A percentile compares a stretch with the other conserved stretches of the same genome.
phyloP scores from a whole-genome alignment of 768 basidiomycete genomes.

The Thelephora ganbajun region DNA sequence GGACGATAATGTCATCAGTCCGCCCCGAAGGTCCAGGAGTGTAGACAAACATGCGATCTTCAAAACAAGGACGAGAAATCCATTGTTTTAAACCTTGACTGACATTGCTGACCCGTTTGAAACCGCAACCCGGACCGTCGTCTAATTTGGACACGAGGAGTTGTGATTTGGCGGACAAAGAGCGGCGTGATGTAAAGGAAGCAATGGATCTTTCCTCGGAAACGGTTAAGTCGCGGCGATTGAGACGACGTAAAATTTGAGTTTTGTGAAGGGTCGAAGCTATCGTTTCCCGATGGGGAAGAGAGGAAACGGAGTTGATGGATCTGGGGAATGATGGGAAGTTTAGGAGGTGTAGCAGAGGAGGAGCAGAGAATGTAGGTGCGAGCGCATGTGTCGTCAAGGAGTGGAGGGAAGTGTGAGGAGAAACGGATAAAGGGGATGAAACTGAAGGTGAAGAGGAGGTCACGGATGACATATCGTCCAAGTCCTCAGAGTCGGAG shows the following conservation, averaged over 20 bases:
- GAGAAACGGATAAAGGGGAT: slow-evolving; percentile 15
- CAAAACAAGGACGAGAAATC: slow-evolving; percentile 63
- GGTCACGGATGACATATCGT: slow-evolving; percentile 22
- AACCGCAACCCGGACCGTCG: slow-evolving; percentile 18
- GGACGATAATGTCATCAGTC: slow-evolving; percentile 20
- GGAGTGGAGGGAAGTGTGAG: slow-evolving; percentile 23
- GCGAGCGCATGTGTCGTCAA: slow-evolving; percentile 34
- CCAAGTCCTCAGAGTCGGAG: slow-evolving; percentile 1
- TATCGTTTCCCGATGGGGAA: slow-evolving; percentile 25
- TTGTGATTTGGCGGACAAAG: slow-evolving; percentile 12
- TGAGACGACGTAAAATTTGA: slow-evolving; percentile 33
- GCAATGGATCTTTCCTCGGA: slow-evolving; percentile 30
- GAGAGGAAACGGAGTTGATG: slow-evolving; percentile 24
- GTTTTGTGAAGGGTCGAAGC: slow-evolving; percentile 34
- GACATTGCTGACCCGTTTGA: slow-evolving; percentile 17
- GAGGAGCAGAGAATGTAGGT: slow-evolving; percentile 28
- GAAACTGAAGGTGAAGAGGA: slow-evolving; percentile 7
- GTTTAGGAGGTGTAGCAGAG: slow-evolving; percentile 28
- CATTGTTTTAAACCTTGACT: slow-evolving; percentile 54
- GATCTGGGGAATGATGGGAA: slow-evolving; percentile 40
- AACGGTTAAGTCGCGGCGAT: slow-evolving; percentile 20
- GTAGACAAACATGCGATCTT: slow-evolving; percentile 52
- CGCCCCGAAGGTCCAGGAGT: slow-evolving; percentile 16
- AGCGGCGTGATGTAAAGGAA: slow-evolving; percentile 22
- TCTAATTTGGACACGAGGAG: slow-evolving; percentile 12